Evolutionary conservation across 148 eudicot genomes (phyloP), one percentile per base, ranked within the genome.

Genomic region (Tetragonia tetragonoides): DNA sequence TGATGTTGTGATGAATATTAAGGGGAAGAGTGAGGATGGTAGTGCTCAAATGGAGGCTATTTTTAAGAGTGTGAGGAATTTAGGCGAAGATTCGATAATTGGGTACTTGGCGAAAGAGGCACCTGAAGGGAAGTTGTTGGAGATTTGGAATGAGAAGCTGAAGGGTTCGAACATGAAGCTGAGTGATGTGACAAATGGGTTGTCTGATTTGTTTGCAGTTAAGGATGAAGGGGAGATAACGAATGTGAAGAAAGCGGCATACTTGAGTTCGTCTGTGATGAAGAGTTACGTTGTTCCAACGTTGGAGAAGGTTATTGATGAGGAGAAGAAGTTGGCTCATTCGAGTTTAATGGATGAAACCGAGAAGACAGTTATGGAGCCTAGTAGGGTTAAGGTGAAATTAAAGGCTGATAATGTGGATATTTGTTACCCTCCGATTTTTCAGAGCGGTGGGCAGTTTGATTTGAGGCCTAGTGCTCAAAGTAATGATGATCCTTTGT

Each of bases 391-490:
- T 28, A 90, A 90, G 76, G 93, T 89, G 63, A 93, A 95, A 80
- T 76, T 95, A 75, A 93, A 86, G 84, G 89, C 97, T 11, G 92
- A 90, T 34, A 90, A 91, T 77, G 94, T 95, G 12, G 99, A 95
- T 78, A 95, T 95, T 34, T 93, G 97, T 74, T 95, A 95, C 73
- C 99, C 97, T 79, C 99, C 99, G 0, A 90, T 95, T 67, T 88
- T 95, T 75, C 99, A 95, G 81, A 95, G 97, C 82, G 99, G 97
- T 68, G 99, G 97, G 6, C 84, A 81, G 62, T 95, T 93, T 79
- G 97, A 95, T 89, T 88, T 93, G 63, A 81, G 84, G 77, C 97
- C 97, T 7, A 91, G 90, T 77, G 99, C 99, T 8, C 69, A 93
- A 21, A 95, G 97, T 83, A 91, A 93, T 70, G 99, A 91, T 68